phyloP scores from a whole-genome alignment of 139 green algal species.

The Klebsormidium nitens region DNA sequence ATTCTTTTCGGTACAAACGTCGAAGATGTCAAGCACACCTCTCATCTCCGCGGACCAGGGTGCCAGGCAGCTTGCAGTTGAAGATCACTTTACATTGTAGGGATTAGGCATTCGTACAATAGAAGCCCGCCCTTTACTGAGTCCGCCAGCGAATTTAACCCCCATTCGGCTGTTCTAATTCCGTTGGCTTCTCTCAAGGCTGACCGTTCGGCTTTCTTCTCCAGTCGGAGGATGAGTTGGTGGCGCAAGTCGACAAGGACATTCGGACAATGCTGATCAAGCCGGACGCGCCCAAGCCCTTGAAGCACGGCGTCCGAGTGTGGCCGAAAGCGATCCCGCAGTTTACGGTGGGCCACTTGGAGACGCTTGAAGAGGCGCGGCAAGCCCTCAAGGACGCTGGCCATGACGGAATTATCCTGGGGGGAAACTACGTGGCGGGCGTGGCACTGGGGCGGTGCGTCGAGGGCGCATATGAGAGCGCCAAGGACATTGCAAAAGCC shows the following conservation, averaged over 20 bases:
- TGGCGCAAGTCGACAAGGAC: conserved; percentile 78
- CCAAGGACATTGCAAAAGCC: conserved; percentile 57
- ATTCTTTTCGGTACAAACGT: too few relatives aligned
- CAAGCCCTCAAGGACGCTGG: conserved; percentile 56
- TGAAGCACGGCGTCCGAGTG: conserved; percentile 76
- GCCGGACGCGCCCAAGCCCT: conserved; percentile 66
- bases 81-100: too few relatives aligned
- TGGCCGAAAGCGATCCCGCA: conserved; percentile 96
- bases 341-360: conserved; percentile 91
- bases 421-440: conserved; percentile 94
- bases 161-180: too few relatives aligned
- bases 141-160: too few relatives aligned
- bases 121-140: too few relatives aligned
- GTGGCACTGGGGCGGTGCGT: conserved; percentile 94
- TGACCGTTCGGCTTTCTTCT: too few relatives aligned
- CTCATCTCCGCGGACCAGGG: too few relatives aligned
- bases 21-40: too few relatives aligned
- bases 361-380: conserved; percentile 49
- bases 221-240: conserved; percentile 56
- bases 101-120: too few relatives aligned
- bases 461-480: conserved; percentile 82
- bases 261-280: conserved; percentile 90
- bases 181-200: too few relatives aligned
- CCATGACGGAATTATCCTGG: conserved; percentile 75
- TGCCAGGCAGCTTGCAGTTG: too few relatives aligned